These are phyloP conservation scores for Lobosporangium transversale DNA, from an alignment of 192 early-diverging fungal genomes.

Conservation along the genomic window DNA sequence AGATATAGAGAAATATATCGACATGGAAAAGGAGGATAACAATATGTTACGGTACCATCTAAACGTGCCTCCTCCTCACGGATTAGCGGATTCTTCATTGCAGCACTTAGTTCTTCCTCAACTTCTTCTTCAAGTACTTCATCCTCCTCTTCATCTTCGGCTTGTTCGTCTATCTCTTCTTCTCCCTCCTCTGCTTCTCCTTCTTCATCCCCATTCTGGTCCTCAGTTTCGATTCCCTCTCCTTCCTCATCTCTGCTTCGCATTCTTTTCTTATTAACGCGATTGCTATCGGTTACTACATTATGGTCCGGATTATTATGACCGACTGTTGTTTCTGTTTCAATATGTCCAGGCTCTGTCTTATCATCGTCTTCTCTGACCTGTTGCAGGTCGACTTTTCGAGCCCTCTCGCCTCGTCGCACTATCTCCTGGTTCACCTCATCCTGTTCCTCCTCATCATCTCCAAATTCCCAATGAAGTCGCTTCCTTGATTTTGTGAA, in stretches of 20 bases:
- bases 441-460: constrained; percentile 35
- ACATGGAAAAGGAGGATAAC: neutral
- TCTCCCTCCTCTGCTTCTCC: constrained; percentile 37
- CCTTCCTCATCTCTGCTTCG: constrained; percentile 2
- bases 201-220: constrained; percentile 31
- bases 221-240: constrained; percentile 24
- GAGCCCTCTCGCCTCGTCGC: constrained; percentile 19
- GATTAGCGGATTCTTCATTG: constrained; percentile 39
- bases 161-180: constrained; percentile 36
- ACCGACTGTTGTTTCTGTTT: constrained; percentile 10
- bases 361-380: constrained; percentile 35
- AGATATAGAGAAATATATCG: neutral
- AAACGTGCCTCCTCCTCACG: constrained; percentile 43
- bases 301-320: neutral
- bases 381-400: constrained; percentile 10
- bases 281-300: neutral
- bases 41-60: too few species aligned
- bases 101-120: constrained; percentile 46
- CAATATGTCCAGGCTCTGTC: constrained; percentile 13
- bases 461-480: constrained; percentile 50
- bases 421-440: constrained; percentile 44
- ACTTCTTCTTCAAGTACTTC: constrained; percentile 56
- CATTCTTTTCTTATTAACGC: neutral
- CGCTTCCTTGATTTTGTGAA: constrained; percentile 67
- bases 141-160: constrained; percentile 35